These are phyloP conservation scores for Phytophthora foliorum DNA, from an alignment of 352 stramenopile genomes.

Conservation along the genomic window DNA sequence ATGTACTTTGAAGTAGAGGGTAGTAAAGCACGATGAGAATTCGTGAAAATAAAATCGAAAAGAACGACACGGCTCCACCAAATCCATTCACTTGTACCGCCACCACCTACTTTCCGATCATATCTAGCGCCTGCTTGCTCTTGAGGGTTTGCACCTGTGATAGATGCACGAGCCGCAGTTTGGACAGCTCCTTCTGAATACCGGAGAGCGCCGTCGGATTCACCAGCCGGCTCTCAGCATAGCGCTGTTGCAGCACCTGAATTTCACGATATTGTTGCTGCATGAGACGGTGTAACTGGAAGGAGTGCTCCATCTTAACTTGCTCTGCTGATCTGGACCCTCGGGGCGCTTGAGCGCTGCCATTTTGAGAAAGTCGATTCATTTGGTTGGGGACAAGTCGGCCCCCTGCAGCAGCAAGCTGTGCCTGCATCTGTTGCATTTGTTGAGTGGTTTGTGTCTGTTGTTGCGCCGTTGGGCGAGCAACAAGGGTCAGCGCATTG, in stretches of 20 bases:
- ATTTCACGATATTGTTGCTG: constrained; percentile 91
- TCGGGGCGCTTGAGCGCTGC: constrained; percentile 23
- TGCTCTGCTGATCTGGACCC: constrained; percentile 54
- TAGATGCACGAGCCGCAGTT: constrained; percentile 85
- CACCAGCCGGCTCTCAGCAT: constrained; percentile 78
- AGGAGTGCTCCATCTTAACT: constrained; percentile 89
- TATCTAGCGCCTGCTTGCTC: constrained; percentile 84
- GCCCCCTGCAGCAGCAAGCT: constrained; percentile 34
- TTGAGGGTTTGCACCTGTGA: constrained; percentile 90
- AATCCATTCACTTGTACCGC: constrained; percentile 14
- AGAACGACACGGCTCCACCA: constrained; percentile 3
- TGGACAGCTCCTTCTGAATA: constrained; percentile 88
- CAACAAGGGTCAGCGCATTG: constrained; percentile 74
- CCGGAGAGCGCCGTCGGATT: constrained; percentile 79
- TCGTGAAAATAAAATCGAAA: constrained; percentile 11
- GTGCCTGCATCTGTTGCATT: constrained; percentile 47
- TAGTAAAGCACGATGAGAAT: constrained; percentile 5
- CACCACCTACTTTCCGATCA: constrained; percentile 63
- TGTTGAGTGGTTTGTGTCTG: constrained; percentile 43
- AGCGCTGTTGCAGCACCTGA: constrained; percentile 86
- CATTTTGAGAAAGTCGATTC: constrained; percentile 28
- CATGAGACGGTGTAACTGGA: constrained; percentile 89
- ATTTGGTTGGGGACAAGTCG: constrained; percentile 40
- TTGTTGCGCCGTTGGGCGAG: constrained; percentile 50
- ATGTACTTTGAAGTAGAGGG: no score